Conservation (phyloP, 148 eudicot species). For the Salicornia ramosissima region DNA sequence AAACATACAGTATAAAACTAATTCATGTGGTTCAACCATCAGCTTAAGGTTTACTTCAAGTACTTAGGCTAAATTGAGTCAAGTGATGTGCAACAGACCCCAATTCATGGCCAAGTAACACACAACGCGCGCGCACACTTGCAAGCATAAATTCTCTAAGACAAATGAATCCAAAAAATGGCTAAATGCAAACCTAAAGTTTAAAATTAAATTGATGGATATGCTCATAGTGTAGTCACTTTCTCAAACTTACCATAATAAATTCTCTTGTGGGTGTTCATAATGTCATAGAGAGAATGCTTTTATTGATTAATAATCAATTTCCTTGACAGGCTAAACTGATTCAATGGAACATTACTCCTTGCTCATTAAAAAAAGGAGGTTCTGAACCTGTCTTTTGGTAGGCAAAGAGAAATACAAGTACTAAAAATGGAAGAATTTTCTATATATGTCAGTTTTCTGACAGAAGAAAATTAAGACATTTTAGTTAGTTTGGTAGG, state of each 20-base stretch:
- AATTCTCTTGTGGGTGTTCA: background rate
- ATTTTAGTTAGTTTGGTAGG: background rate
- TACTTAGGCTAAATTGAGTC: too few species aligned
- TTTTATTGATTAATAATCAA: background rate
- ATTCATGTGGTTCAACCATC: too few species aligned
- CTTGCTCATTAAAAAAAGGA: background rate
- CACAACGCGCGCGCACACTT: too few species aligned
- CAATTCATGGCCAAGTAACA: too few species aligned
- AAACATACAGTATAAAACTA: too few species aligned
- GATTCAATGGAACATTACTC: background rate
- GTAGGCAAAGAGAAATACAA: constrained; percentile 1
- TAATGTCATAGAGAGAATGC: background rate
- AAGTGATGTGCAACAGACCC: too few species aligned
- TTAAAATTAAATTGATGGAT: background rate
- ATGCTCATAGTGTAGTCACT: constrained; percentile 16
- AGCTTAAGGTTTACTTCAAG: too few species aligned
- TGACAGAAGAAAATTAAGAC: background rate
- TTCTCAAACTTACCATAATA: constrained; percentile 12
- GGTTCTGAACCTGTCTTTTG: background rate
- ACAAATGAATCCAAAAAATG: constrained; percentile 9
- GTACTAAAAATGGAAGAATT: constrained; percentile 4
- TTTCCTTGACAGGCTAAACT: background rate
- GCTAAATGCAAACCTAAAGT: background rate
- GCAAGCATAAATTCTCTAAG: background rate
- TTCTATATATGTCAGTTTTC: constrained; percentile 1